A percentile compares a stretch with the other conserved stretches of the same genome.
phyloP scores from a whole-genome alignment of 2,329 filamentous ascomycete species.

The Tolypocladium sp. region DNA sequence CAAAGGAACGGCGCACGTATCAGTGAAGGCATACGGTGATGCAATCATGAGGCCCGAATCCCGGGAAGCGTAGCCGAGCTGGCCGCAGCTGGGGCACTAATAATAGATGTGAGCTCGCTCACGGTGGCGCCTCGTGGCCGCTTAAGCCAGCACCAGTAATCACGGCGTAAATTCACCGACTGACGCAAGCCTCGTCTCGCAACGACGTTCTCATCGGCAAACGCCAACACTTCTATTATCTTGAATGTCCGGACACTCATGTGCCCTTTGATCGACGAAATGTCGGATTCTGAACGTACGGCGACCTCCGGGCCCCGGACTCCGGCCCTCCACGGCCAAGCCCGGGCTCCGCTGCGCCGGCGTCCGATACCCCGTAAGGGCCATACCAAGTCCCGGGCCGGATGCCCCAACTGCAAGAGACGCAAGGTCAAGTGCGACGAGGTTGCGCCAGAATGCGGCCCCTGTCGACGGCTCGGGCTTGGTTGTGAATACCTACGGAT shows the following conservation, averaged over 20 bases:
- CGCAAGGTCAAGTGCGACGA: constrained; percentile 37
- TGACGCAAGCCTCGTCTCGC: not conserved
- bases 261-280: not conserved
- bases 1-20: not conserved
- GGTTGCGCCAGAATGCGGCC: constrained; percentile 21
- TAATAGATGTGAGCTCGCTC: not conserved
- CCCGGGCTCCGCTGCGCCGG: constrained; percentile 6
- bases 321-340: not conserved
- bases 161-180: not conserved
- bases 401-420: constrained; percentile 22
- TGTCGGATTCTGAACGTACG: not conserved
- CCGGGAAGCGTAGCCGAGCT: not conserved
- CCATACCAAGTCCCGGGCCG: constrained; percentile 23
- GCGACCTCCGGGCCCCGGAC: not conserved
- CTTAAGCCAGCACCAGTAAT: not conserved
- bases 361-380: constrained; percentile 23
- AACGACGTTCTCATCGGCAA: not conserved
- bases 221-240: not conserved
- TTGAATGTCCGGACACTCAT: not conserved
- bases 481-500: constrained; percentile 20
- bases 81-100: not conserved
- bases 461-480: constrained; percentile 25
- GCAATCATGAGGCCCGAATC: not conserved
- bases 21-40: not conserved
- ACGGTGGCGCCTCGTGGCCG: not conserved